Conservation (phyloP, 1,284 basidiomycete species). For the Leccinum subatratum region DNA sequence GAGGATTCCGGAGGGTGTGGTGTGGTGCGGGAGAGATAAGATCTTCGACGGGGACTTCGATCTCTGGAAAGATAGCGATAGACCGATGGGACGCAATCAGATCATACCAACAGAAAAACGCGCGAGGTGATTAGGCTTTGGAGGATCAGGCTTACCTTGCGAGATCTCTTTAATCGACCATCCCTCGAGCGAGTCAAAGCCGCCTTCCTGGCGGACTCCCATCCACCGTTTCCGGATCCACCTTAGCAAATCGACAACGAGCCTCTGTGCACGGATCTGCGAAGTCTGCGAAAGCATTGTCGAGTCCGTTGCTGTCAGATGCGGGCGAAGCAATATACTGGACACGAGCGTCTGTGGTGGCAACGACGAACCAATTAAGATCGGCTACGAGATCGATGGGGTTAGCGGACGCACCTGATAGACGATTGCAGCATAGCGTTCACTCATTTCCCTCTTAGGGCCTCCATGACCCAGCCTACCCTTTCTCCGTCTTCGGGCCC, state of each 20-base stretch:
- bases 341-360: constrained; percentile 63
- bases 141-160: constrained; percentile 52
- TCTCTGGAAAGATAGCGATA: constrained; percentile 44
- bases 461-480: constrained; percentile 66
- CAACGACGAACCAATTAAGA: background rate
- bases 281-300: constrained; percentile 65
- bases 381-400: background rate
- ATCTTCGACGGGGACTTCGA: constrained; percentile 75
- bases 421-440: constrained; percentile 57
- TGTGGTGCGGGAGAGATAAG: constrained; percentile 44
- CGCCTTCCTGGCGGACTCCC: constrained; percentile 70
- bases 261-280: constrained; percentile 58
- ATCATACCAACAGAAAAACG: background rate
- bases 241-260: constrained; percentile 59
- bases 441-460: constrained; percentile 56
- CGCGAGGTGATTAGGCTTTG: background rate
- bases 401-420: constrained; percentile 58
- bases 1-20: constrained; percentile 27
- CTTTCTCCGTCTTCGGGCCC: constrained; percentile 72
- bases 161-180: constrained; percentile 88
- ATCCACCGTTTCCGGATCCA: constrained; percentile 70
- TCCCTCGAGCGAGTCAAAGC: constrained; percentile 74
- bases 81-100: background rate
- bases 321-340: constrained; percentile 65
- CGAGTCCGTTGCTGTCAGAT: constrained; percentile 53